Conservation (phyloP, 2,329 filamentous ascomycete species). For the Fusarium siculi region DNA sequence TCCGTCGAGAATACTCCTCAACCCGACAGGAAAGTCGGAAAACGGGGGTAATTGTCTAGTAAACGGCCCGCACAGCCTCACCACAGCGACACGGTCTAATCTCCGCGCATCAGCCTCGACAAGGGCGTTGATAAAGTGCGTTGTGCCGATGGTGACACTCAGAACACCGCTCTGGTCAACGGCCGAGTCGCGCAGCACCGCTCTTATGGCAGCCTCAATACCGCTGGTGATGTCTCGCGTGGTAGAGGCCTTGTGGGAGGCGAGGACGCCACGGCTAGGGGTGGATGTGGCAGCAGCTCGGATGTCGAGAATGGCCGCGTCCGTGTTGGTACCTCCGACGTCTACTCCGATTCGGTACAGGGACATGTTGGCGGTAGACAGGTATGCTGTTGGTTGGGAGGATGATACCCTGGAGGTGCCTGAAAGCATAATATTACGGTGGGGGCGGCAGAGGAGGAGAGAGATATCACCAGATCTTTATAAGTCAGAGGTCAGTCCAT, state of each 20-base stretch:
- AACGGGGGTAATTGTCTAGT: conserved; percentile 58
- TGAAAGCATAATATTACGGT: conserved; percentile 19
- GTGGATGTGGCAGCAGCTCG: conserved; percentile 47
- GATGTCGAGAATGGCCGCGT: conserved; percentile 58
- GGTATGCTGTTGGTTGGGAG: not conserved
- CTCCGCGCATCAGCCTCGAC: conserved; percentile 57
- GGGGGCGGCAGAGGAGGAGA: not conserved
- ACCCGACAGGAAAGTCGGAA: conserved; percentile 55
- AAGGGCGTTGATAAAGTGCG: conserved; percentile 62
- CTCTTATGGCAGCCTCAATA: conserved; percentile 58
- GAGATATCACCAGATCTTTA: conserved; percentile 2
- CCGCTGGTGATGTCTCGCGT: conserved; percentile 62
- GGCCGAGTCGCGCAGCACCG: conserved; percentile 52
- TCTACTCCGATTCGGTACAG: conserved; percentile 58
- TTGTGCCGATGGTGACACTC: conserved; percentile 62
- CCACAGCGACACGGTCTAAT: conserved; percentile 57
- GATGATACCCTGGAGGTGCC: conserved; percentile 3
- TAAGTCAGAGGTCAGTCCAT: not conserved
- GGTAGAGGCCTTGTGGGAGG: conserved; percentile 61
- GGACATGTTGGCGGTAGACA: conserved; percentile 42
- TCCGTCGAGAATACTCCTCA: conserved; percentile 55
- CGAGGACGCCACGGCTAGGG: conserved; percentile 54
- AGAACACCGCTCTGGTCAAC: conserved; percentile 53
- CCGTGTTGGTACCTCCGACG: conserved; percentile 55
- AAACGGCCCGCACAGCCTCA: conserved; percentile 59